A percentile compares a stretch with the other conserved stretches of the same genome.
phyloP scores from a whole-genome alignment of 2,329 filamentous ascomycete species.

The Colletotrichum euphorbiae region DNA sequence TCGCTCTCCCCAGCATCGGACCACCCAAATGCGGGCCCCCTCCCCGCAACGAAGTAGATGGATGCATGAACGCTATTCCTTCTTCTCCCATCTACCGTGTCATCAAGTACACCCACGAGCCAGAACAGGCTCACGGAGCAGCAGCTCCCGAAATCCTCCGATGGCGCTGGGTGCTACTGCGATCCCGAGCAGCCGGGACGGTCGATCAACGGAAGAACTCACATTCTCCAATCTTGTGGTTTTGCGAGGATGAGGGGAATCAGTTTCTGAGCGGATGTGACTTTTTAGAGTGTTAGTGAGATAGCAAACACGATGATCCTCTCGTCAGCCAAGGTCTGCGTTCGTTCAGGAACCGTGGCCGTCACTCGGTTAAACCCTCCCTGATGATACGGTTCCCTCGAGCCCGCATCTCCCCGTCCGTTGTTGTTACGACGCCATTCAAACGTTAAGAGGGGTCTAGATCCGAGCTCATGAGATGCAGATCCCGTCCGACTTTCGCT shows the following conservation, averaged over 20 bases:
- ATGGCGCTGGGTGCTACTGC: neutral
- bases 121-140: constrained; percentile 27
- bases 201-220: constrained; percentile 9
- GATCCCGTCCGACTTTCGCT: neutral
- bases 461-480: no score
- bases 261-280: neutral
- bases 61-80: neutral
- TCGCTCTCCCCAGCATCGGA: constrained; percentile 10
- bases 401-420: constrained; percentile 20
- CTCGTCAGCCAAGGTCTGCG: neutral
- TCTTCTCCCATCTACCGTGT: no score
- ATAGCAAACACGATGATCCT: no score
- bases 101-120: no score
- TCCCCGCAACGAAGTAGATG: constrained; percentile 1
- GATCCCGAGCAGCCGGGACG: constrained; percentile 15
- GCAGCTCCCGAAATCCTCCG: constrained; percentile 13
- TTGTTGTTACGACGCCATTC: no score
- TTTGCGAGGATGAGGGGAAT: neutral
- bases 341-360: neutral
- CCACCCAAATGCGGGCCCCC: neutral
- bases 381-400: constrained; percentile 3
- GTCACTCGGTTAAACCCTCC: neutral
- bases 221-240: neutral
- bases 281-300: neutral
- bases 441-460: neutral